Evolutionary conservation across 2,329 filamentous ascomycete species (phyloP).

Genomic region (Xylaria sp.): DNA sequence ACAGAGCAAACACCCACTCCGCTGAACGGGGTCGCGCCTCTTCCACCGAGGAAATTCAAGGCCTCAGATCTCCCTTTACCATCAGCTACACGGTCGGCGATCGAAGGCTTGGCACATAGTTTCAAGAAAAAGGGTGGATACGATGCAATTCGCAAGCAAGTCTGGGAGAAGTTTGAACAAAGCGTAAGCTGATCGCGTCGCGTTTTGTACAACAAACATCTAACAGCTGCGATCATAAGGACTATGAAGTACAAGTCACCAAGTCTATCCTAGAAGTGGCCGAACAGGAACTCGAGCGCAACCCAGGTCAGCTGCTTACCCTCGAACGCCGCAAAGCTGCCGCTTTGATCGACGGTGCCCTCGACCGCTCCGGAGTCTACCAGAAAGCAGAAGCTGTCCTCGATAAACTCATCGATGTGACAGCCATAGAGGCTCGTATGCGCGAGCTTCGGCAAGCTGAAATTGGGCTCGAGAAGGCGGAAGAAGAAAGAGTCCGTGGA

Average conservation of each 20-base stretch:
- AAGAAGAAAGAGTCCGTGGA: slow-evolving; percentile 67
- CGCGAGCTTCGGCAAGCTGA: slow-evolving; percentile 70
- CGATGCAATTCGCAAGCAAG: slow-evolving; percentile 75
- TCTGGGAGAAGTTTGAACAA: slow-evolving; percentile 76
- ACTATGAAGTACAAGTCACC: slow-evolving; percentile 71
- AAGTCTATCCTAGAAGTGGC: slow-evolving; percentile 72
- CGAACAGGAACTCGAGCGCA: slow-evolving; percentile 75
- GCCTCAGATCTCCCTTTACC: slow-evolving; percentile 76
- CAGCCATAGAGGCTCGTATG: slow-evolving; percentile 71
- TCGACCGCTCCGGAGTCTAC: slow-evolving; percentile 78
- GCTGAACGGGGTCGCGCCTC: slow-evolving; percentile 26
- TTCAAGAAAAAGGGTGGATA: slow-evolving; percentile 90
- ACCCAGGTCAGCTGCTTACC: slow-evolving; percentile 72
- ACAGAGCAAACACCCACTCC: slow-evolving; percentile 39
- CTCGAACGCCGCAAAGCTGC: slow-evolving; percentile 76
- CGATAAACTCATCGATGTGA: slow-evolving; percentile 69
- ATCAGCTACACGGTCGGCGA: slow-evolving; percentile 73
- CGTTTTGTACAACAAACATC: neutral
- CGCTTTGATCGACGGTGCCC: slow-evolving; percentile 76
- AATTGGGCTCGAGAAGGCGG: slow-evolving; percentile 71
- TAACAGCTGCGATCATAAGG: slow-evolving; percentile 51
- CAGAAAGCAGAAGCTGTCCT: slow-evolving; percentile 72
- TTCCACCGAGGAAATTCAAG: slow-evolving; percentile 62
- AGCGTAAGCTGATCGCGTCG: slow-evolving; percentile 56
- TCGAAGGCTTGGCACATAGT: slow-evolving; percentile 76